Conservation (phyloP, 2,329 filamentous ascomycete species). For the Sporothrix schenckii region DNA sequence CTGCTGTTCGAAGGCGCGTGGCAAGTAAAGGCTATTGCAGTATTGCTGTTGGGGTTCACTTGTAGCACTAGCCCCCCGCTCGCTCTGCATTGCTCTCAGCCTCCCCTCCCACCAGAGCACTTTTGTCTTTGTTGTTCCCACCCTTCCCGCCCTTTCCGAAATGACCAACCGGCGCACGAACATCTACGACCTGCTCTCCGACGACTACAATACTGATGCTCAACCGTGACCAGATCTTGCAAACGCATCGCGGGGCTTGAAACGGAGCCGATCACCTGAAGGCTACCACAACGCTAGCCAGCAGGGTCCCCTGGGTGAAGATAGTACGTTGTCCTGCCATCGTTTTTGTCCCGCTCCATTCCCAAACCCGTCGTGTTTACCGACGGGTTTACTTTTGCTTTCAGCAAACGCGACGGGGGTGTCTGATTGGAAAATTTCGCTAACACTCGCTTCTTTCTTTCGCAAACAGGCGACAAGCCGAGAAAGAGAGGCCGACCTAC, state of each 20-base stretch:
- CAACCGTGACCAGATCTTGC: constrained; percentile 32
- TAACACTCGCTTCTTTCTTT: constrained; percentile 44
- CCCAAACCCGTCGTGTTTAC: constrained; percentile 27
- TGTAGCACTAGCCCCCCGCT: constrained; percentile 4
- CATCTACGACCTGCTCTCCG: constrained; percentile 38
- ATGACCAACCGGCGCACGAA: constrained; percentile 36
- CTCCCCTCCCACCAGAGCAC: background rate
- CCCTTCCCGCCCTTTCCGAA: background rate
- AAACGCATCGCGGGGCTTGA: constrained; percentile 63
- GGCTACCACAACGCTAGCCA: constrained; percentile 59
- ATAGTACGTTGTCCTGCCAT: constrained; percentile 64
- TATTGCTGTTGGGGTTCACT: background rate
- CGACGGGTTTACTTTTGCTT: constrained; percentile 27
- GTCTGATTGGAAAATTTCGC: constrained; percentile 34
- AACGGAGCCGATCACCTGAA: constrained; percentile 78
- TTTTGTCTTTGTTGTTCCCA: background rate
- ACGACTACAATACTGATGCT: constrained; percentile 24
- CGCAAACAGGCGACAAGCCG: constrained; percentile 50
- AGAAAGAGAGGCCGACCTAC: constrained; percentile 65
- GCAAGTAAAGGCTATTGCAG: background rate
- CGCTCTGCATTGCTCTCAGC: background rate
- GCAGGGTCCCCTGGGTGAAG: constrained; percentile 65
- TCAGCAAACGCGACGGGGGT: background rate
- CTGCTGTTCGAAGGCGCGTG: constrained; percentile 6
- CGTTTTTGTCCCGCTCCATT: constrained; percentile 24